Base-by-base conservation (phyloP, 306 rosid species). In the Casuarina cunninghamiana region DNA sequence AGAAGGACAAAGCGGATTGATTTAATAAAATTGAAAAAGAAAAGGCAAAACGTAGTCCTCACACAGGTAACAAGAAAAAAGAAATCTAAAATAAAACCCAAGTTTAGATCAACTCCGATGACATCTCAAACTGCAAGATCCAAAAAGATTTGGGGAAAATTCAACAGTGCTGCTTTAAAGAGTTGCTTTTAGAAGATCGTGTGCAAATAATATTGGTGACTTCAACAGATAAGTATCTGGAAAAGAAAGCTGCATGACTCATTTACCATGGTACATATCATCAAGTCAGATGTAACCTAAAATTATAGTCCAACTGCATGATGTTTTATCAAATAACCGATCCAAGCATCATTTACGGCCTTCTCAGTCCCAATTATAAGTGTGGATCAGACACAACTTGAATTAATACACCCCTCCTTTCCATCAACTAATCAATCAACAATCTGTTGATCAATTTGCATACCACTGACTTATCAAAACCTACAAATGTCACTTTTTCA, bases 11-110 rank as follows among this genome's bases (percentile, higher is more conserved):
- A 53, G 3, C 8, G 71, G 50, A 67, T 67, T 1, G 50, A 19
- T 78, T 74, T 68, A 72, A 45, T 60, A 54, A 74, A 77, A 66
- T 37, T 66, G 26, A 74, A 71, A 66, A 71, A 55, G 5, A 38
- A 37, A 53, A 51, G n/a, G 65, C 62, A 71, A 50, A 39, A 53
- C 44, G 62, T 53, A 7, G 26, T 53, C 10, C 75, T 43, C 13
- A 11, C 53, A 46, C 8, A 41, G 26, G 19, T 6, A 37, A 51
- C 26, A 73, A 48, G 0, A 16, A 7, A 55, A 7, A 55, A 3
- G 13, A 50, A 2, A 62, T 42, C 53, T 62, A 58, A 66, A 79
- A 51, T 71, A 61, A 13, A 42, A 9, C 57, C 35, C 16, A 53
- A 41, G 5, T 65, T 38, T 58, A 13, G 26, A 26, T 58, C 12